phyloP scores from a whole-genome alignment of 106 monocot genomes.

The Apostasia shenzhenica region DNA sequence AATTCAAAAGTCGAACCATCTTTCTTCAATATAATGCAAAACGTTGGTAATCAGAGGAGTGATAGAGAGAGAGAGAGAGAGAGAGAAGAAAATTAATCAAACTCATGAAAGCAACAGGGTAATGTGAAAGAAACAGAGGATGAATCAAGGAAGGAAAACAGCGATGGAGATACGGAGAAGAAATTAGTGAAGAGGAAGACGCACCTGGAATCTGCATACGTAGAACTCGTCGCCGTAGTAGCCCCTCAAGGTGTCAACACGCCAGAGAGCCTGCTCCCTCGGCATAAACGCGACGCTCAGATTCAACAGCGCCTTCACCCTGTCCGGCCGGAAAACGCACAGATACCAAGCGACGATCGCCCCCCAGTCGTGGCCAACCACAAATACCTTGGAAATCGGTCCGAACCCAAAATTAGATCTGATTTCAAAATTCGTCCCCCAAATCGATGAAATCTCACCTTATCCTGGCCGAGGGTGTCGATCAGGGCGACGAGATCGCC shows the following conservation, averaged over 20 bases:
- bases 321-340: slow-evolving; percentile 42
- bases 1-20: no score
- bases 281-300: slow-evolving; percentile 41
- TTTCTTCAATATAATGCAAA: no score
- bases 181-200: no score
- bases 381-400: slow-evolving; percentile 28
- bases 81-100: no score
- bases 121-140: no score
- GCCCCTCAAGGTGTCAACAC: slow-evolving; percentile 21
- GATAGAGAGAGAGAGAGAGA: no score
- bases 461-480: slow-evolving; percentile 19
- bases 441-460: neutral
- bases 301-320: slow-evolving; percentile 45
- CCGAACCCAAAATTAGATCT: neutral
- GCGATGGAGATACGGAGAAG: no score
- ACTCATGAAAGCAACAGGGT: no score
- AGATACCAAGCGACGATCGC: slow-evolving; percentile 51
- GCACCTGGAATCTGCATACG: slow-evolving; percentile 50
- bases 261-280: slow-evolving; percentile 14
- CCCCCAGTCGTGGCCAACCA: slow-evolving; percentile 69
- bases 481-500: slow-evolving; percentile 20
- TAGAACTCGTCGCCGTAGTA: slow-evolving; percentile 42
- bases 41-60: no score
- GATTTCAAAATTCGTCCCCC: neutral
- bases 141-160: no score